Conservation (phyloP, 1,284 basidiomycete species). For the Anthracocystis panici-leucophaei region DNA sequence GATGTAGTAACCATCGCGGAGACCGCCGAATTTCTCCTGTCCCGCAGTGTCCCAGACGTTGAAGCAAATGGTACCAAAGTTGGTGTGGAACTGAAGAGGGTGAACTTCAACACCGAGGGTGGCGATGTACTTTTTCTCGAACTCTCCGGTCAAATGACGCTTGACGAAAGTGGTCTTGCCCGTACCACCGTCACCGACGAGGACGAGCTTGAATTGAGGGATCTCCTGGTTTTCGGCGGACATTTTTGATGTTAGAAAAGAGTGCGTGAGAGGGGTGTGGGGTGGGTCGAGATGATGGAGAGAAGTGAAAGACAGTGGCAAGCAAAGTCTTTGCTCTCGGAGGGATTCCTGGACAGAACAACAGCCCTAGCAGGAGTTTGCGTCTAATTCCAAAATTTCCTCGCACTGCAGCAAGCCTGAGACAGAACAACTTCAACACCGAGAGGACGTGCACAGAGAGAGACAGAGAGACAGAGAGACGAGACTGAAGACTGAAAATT, state of each 20-base stretch:
- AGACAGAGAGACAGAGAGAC: too few species aligned
- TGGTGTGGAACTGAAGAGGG: constrained; percentile 94
- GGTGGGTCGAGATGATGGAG: constrained; percentile 6
- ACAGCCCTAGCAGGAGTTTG: constrained; percentile 1
- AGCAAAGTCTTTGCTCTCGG: constrained; percentile 6
- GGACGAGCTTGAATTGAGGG: constrained; percentile 98
- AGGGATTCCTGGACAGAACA: too few species aligned
- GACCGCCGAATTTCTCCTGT: constrained; percentile 89
- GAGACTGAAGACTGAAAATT: too few species aligned
- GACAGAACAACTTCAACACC: constrained; percentile 16
- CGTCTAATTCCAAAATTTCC: too few species aligned
- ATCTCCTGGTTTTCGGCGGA: constrained; percentile 70
- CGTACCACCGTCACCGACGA: constrained; percentile 98
- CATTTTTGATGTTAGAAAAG: constrained; percentile 23
- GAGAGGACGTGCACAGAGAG: constrained; percentile 3
- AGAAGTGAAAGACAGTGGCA: constrained; percentile 11
- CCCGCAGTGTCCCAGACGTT: constrained; percentile 99
- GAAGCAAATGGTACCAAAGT: constrained; percentile 98
- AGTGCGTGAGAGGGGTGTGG: constrained; percentile 6
- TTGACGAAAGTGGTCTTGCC: constrained; percentile 76
- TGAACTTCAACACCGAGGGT: constrained; percentile 99
- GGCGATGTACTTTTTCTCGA: constrained; percentile 99
- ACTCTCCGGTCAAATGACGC: constrained; percentile 98
- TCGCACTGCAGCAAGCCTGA: too few species aligned
- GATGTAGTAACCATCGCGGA: constrained; percentile 69